Conservation (phyloP, 1,284 basidiomycete genomes). For the Sphagnurus paluster region DNA sequence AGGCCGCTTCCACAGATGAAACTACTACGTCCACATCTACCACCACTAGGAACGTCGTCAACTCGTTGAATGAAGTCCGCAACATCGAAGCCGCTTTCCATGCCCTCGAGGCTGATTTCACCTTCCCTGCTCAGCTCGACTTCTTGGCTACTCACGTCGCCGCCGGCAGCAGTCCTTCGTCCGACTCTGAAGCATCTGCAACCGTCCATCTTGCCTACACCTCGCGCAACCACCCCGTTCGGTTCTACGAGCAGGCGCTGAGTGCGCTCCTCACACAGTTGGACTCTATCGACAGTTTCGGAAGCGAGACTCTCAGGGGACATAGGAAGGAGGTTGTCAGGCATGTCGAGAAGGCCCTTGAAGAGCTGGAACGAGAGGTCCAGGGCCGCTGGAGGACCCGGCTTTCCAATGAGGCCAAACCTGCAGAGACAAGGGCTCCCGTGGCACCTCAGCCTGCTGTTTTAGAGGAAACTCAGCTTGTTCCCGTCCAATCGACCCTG, state of each 20-base stretch:
- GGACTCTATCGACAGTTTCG: slow-evolving; percentile 57
- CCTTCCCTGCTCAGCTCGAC: slow-evolving; percentile 43
- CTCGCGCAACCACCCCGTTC: slow-evolving; percentile 53
- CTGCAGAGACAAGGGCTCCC: slow-evolving; percentile 10
- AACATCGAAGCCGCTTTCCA: slow-evolving; percentile 37
- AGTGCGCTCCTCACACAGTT: slow-evolving; percentile 51
- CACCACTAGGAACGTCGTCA: slow-evolving; percentile 29
- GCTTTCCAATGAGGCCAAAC: slow-evolving; percentile 22
- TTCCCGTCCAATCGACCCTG: background rate
- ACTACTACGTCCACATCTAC: slow-evolving; percentile 10
- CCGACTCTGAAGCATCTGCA: slow-evolving; percentile 22
- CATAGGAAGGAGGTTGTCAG: slow-evolving; percentile 53
- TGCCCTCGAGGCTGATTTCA: slow-evolving; percentile 38
- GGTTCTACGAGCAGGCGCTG: slow-evolving; percentile 58
- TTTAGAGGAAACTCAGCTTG: background rate
- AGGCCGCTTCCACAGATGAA: slow-evolving; percentile 16
- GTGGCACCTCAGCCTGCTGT: background rate
- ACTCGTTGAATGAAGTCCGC: slow-evolving; percentile 34
- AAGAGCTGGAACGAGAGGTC: slow-evolving; percentile 36
- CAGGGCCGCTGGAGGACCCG: slow-evolving; percentile 23
- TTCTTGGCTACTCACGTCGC: slow-evolving; percentile 30
- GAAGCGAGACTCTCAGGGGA: slow-evolving; percentile 49
- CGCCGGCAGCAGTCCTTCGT: slow-evolving; percentile 11
- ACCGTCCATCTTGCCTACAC: slow-evolving; percentile 45
- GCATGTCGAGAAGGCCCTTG: slow-evolving; percentile 53